Evolutionary conservation across 805 yeast species (phyloP), one percentile per base, ranked within the genome.

Genomic region (Kuraishia capsulata): DNA sequence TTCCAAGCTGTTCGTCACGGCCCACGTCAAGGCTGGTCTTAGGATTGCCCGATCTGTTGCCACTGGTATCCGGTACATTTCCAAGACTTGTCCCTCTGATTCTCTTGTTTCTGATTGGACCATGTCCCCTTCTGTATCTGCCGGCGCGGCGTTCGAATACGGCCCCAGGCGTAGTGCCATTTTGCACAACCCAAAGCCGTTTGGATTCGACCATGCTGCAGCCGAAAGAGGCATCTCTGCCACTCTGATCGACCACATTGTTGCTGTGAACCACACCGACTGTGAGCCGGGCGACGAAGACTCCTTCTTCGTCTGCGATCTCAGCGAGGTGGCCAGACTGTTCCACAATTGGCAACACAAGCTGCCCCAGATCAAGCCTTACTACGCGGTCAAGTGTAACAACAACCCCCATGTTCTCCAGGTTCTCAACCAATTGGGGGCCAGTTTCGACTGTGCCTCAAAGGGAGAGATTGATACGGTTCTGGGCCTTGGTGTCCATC

Each of bases 351-450:
- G 97, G 97, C 53, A 56, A 21, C 37, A 47, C 18, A 56, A 65
- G 30, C 66, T 90, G 51, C 95, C 96, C 17, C 65, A 78, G 33
- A 80, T 90, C 28, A 71, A 73, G 40, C 96, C 97, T n/a, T 81
- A 72, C 53, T 90, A 89, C 60, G 98, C 98, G 16, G 92, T 90
- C 48, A 90, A 90, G 62, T 90, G 97, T 64, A 90, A 90, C 65
- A 82, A 88, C 29, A 79, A 87, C 54, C 49, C 62, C 5, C 62
- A 62, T 39, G 76, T 90, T 10, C 56, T 90, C 45, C 53, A 62
- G 36, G 57, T 70, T 21, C 67, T 90, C 47, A 77, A 75, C 2
- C 44, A 61, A 3, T 59, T 79, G 45, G 95, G 92, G 20, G 71
- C 78, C 38, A 81, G 81, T 41, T 90, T 90, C 53, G 98, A 90